Percentiles rank a stretch among this genome's conserved stretches.
Conservation (phyloP, 345 rosid genomes). For the Punica granatum region DNA sequence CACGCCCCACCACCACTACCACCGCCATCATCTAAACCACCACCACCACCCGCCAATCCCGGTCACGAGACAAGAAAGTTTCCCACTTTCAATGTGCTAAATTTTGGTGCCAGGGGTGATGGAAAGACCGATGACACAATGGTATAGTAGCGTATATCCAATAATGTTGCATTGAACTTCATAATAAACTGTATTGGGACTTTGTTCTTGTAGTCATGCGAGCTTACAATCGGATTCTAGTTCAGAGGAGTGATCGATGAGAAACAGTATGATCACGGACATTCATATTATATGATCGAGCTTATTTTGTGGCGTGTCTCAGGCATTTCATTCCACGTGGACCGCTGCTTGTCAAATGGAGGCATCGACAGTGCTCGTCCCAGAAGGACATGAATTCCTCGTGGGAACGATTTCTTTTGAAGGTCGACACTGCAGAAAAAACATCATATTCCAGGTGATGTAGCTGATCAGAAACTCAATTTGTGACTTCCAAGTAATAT, state of each 20-base stretch:
- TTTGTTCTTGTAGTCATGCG: background rate
- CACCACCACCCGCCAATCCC: background rate
- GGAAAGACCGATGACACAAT: conserved; percentile 6
- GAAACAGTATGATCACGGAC: too few relatives aligned
- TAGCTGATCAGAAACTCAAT: background rate
- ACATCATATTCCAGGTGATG: conserved; percentile 26
- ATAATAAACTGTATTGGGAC: background rate
- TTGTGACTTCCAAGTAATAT: background rate
- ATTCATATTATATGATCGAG: too few relatives aligned
- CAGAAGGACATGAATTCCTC: conserved; percentile 15
- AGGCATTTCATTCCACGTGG: conserved; percentile 17
- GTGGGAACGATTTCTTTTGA: conserved; percentile 21
- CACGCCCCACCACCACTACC: background rate
- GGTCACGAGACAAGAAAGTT: background rate
- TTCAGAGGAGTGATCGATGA: background rate
- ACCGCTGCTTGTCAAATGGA: conserved; percentile 13
- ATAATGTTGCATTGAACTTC: background rate
- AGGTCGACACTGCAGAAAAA: conserved; percentile 22
- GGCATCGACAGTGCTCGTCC: conserved; percentile 11
- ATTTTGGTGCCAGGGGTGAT: conserved; percentile 5
- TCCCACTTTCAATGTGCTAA: conserved; percentile 7
- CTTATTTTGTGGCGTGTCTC: background rate
- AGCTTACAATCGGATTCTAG: background rate
- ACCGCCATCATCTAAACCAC: background rate
- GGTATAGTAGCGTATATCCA: background rate